Evolutionary conservation across 108 stramenopile genomes (phyloP).

Genomic region (Ochromonas danica): DNA sequence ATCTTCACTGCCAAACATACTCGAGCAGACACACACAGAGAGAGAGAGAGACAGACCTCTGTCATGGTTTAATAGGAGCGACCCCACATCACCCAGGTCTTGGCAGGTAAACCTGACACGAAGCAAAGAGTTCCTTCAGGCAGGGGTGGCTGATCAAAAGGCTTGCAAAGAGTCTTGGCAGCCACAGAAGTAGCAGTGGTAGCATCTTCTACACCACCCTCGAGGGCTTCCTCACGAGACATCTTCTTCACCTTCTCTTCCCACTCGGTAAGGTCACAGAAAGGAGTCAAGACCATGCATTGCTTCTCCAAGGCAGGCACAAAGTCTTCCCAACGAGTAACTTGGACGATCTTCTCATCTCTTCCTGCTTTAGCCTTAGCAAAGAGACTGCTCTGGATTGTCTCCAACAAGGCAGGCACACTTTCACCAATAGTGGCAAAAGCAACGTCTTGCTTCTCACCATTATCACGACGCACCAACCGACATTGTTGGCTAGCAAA

Average conservation of each 20-base stretch:
- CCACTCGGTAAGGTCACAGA: constrained; percentile 86
- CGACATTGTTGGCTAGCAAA: constrained; percentile 74
- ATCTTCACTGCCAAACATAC: too few species aligned
- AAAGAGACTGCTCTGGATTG: constrained; percentile 87
- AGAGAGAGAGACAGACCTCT: too few species aligned
- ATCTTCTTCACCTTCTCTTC: constrained; percentile 98
- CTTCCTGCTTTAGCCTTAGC: constrained; percentile 77
- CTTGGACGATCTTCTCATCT: constrained; percentile 80
- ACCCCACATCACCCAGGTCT: constrained; percentile 98
- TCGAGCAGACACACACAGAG: too few species aligned
- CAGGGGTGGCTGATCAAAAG: constrained; percentile 92
- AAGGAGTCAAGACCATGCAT: constrained; percentile 92
- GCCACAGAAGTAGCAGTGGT: constrained; percentile 87
- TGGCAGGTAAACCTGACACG: constrained; percentile 88
- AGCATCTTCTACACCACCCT: constrained; percentile 68
- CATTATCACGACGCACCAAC: constrained; percentile 78
- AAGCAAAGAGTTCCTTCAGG: constrained; percentile 93
- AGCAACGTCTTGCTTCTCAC: constrained; percentile 44
- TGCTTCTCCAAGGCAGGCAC: constrained; percentile 88
- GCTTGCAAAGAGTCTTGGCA: constrained; percentile 98
- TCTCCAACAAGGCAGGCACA: constrained; percentile 66
- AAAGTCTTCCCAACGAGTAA: constrained; percentile 97
- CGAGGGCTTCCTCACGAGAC: constrained; percentile 80
- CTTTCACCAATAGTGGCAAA: constrained; percentile 61
- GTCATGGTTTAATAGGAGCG: constrained; percentile 93